phyloP scores from a whole-genome alignment of 331 rosid species.

The Telfairia occidentalis region DNA sequence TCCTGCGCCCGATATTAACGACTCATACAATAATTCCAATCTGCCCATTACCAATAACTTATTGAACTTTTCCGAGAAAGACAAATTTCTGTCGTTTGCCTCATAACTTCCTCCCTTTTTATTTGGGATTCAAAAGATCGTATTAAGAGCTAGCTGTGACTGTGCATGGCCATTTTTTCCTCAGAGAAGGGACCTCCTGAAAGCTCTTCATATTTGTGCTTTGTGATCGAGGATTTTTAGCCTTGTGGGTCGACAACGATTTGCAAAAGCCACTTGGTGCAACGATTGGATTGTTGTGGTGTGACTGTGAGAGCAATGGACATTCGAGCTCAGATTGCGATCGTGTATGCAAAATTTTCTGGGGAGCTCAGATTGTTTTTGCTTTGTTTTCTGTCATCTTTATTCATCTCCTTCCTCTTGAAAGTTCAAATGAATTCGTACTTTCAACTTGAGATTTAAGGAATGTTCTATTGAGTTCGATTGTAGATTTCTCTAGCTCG shows the following conservation, averaged over 20 bases:
- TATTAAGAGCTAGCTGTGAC: background rate
- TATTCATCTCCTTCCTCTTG: background rate
- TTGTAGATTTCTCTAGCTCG: background rate
- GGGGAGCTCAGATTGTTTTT: conserved; percentile 11
- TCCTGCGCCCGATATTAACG: background rate
- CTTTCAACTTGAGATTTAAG: background rate
- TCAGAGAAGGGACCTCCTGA: background rate
- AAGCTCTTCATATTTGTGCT: background rate
- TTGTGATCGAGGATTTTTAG: conserved; percentile 12
- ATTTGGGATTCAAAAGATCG: background rate
- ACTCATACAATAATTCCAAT: background rate
- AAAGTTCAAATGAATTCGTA: background rate
- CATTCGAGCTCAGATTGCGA: background rate
- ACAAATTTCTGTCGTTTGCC: background rate
- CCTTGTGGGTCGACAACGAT: conserved; percentile 27
- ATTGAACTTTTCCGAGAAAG: background rate
- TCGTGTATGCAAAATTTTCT: conserved; percentile 20
- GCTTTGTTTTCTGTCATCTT: background rate
- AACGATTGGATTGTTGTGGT: conserved; percentile 18
- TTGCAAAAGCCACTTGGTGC: conserved; percentile 11
- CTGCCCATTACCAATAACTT: background rate
- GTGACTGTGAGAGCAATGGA: background rate
- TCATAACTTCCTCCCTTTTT: background rate
- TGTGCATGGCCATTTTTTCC: background rate
- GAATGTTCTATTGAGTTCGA: background rate